Evolutionary conservation across 2,329 filamentous ascomycete genomes (phyloP).

Genomic region (Cordyceps pruinosa): DNA sequence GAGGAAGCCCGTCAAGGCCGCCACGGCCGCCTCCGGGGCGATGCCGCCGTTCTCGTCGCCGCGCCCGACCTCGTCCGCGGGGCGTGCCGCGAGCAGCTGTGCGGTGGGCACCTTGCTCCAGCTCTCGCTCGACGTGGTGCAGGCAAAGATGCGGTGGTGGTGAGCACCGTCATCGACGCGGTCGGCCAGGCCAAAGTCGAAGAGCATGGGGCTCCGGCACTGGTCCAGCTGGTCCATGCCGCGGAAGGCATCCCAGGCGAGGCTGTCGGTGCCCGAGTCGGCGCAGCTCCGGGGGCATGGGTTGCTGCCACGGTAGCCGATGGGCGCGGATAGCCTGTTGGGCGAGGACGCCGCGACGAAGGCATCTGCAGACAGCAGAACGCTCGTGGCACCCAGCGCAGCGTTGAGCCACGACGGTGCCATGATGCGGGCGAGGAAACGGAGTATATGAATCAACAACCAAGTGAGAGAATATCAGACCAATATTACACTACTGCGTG

Average conservation of each 20-base stretch:
- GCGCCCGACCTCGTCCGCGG: background rate
- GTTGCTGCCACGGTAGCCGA: background rate
- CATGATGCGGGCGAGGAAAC: background rate
- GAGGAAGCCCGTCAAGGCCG: background rate
- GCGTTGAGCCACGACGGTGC: background rate
- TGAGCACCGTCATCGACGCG: background rate
- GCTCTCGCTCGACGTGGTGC: background rate
- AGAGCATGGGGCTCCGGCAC: conserved; percentile 4
- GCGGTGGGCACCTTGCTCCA: background rate
- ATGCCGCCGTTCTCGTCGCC: background rate
- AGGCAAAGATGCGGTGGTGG: conserved; percentile 6
- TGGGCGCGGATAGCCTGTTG: background rate
- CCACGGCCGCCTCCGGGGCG: background rate
- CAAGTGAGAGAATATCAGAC: background rate
- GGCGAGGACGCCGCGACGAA: background rate
- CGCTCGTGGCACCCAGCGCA: background rate
- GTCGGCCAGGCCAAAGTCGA: background rate
- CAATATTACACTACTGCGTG: background rate
- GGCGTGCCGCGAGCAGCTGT: background rate
- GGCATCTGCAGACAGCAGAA: background rate
- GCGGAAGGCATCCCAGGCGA: background rate
- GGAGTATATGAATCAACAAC: background rate
- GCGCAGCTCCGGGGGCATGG: background rate
- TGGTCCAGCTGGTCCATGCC: conserved; percentile 2
- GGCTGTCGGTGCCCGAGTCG: background rate